Base-by-base conservation (phyloP, 305 asterid genomes). In the Fraxinus platypoda region DNA sequence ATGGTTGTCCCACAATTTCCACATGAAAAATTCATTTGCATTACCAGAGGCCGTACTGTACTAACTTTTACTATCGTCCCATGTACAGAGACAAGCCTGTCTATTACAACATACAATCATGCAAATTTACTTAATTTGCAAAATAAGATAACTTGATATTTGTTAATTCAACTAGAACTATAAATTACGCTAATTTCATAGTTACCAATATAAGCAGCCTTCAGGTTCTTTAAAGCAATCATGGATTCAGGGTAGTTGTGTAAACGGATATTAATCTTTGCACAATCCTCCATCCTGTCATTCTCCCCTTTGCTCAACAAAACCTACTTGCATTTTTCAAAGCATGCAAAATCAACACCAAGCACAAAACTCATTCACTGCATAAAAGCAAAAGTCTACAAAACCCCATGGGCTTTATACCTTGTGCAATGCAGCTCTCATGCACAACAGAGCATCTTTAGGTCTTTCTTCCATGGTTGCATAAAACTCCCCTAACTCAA, bases 131-230 rank as follows among this genome's bases (percentile, higher is more conserved):
- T 79, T 77, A 43, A 54, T 43, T 79, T 71, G 84, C 84, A 80
- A 21, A 71, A 68, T 34, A 82, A 75, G 75, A 31, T 30, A 71
- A 17, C 75, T 71, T 71, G 75, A 71, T 71, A 31, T 71, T 71
- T 31, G 75, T 17, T 68, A 30, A 68, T 68, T 76, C 74, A 52
- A 81, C 35, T 21, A 75, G 59, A 66, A 78, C 79, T 52, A 72
- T 38, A 35, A 82, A 11, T 72, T 15, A 74, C 33, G 37, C 57
- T 59, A 38, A 78, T 74, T 62, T 80, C 79, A 78, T 12, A 74
- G 59, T 81, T 92, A 95, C 98, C 98, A 81, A 96, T 96, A 87
- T 94, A 96, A 84, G 99, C 98, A 78, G 99, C 99, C 91, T 96
- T 96, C 76, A 96, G 95, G 87, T 94, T 93, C 94, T 94, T 96